These are phyloP conservation scores for Phaffomyces antillensis DNA, from an alignment of 805 yeast species.

Conservation along the genomic window DNA sequence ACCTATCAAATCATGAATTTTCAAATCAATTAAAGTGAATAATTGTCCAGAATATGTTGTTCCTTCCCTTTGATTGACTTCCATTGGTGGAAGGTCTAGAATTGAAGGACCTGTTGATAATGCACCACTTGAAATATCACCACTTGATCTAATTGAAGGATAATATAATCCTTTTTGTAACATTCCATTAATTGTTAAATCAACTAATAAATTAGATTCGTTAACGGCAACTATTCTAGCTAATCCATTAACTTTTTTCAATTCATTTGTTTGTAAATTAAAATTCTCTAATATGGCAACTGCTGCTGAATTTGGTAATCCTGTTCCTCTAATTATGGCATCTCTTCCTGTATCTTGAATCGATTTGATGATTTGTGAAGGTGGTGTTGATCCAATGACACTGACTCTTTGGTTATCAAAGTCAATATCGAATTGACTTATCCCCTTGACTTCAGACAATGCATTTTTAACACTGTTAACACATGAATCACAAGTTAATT, in stretches of 20 bases:
- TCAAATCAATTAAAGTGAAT: conserved; percentile 37
- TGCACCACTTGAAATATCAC: conserved; percentile 73
- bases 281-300: conserved; percentile 83
- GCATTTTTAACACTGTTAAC: conserved; percentile 29
- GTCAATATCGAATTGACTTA: conserved; percentile 49
- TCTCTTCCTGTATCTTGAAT: conserved; percentile 75
- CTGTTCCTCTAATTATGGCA: conserved; percentile 89
- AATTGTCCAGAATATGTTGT: conserved; percentile 36
- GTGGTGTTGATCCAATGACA: conserved; percentile 66
- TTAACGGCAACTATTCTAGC: conserved; percentile 74
- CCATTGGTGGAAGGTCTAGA: conserved; percentile 26
- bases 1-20: conserved; percentile 61
- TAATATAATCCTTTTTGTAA: conserved; percentile 49
- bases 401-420: conserved; percentile 53
- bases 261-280: conserved; percentile 26
- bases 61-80: conserved; percentile 18
- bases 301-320: conserved; percentile 81
- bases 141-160: conserved; percentile 62
- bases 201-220: conserved; percentile 52
- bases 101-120: conserved; percentile 52
- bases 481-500: conserved; percentile 64
- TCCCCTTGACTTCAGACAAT: conserved; percentile 42
- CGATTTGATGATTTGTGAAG: conserved; percentile 61
- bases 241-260: conserved; percentile 70
- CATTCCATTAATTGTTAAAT: conserved; percentile 71